These are phyloP conservation scores for Cercospora citrullina DNA, from an alignment of 2,329 filamentous ascomycete genomes.

Conservation along the genomic window DNA sequence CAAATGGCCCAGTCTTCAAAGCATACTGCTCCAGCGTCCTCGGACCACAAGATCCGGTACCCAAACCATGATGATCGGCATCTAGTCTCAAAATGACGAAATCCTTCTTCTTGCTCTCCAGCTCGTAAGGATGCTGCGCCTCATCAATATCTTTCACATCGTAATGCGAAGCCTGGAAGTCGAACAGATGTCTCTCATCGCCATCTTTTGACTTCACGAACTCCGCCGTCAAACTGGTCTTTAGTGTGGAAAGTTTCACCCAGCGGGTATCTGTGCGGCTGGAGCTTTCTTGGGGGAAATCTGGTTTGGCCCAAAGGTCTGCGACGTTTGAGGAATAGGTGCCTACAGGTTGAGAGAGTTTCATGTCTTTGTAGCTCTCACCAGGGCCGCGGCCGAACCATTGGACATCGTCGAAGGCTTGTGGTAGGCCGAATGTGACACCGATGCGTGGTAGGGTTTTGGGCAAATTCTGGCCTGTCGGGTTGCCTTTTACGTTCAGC, in stretches of 20 bases:
- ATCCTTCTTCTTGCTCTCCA: slow-evolving; percentile 57
- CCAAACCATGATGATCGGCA: slow-evolving; percentile 41
- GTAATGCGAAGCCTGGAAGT: slow-evolving; percentile 60
- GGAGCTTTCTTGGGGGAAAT: slow-evolving; percentile 67
- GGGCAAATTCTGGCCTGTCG: slow-evolving; percentile 50
- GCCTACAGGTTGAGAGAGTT: slow-evolving; percentile 57
- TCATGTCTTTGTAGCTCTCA: slow-evolving; percentile 68
- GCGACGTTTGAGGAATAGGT: slow-evolving; percentile 41
- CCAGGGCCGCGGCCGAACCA: slow-evolving; percentile 68
- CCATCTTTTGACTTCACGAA: slow-evolving; percentile 31
- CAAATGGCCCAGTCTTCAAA: slow-evolving; percentile 41
- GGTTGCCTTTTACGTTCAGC: slow-evolving; percentile 44
- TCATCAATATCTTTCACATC: slow-evolving; percentile 55
- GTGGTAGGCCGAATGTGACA: slow-evolving; percentile 55
- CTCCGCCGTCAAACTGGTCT: slow-evolving; percentile 30
- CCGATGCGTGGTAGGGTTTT: slow-evolving; percentile 62
- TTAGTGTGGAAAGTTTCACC: slow-evolving; percentile 39
- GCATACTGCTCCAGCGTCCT: slow-evolving; percentile 47
- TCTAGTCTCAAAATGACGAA: slow-evolving; percentile 61
- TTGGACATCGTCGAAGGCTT: slow-evolving; percentile 49
- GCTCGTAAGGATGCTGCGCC: slow-evolving; percentile 64
- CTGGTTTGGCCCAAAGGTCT: slow-evolving; percentile 60
- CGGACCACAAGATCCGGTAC: slow-evolving; percentile 62
- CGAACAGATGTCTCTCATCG: slow-evolving; percentile 25
- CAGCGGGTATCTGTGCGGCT: slow-evolving; percentile 64